Evolutionary conservation across 2,329 filamentous ascomycete genomes (phyloP).

Genomic region (Pseudogymnoascus sp.): DNA sequence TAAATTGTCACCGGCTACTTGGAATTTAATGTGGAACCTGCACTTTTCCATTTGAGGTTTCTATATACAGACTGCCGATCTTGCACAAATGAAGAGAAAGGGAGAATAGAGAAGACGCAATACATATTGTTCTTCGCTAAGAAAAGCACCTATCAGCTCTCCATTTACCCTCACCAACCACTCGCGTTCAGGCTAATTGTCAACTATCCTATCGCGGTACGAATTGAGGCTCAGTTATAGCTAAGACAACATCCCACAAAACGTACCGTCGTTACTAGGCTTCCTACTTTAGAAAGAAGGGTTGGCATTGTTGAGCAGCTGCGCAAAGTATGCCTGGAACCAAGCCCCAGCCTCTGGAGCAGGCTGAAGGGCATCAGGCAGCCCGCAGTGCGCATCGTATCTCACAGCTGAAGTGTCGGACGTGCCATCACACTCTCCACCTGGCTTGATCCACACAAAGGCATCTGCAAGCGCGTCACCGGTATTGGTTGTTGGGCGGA

Average conservation of each 20-base stretch:
- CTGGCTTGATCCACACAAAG: conserved; percentile 65
- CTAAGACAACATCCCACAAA: background rate
- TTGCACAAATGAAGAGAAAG: background rate
- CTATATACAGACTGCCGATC: conserved; percentile 1
- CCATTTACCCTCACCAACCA: background rate
- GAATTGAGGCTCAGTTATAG: background rate
- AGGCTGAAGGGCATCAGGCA: conserved; percentile 46
- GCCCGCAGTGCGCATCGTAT: conserved; percentile 45
- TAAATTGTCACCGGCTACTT: background rate
- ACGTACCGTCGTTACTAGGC: background rate
- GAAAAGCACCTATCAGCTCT: background rate
- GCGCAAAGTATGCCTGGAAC: conserved; percentile 52
- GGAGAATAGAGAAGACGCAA: background rate
- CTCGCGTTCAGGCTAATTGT: background rate
- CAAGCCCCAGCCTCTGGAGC: conserved; percentile 63
- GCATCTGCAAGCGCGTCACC: conserved; percentile 52
- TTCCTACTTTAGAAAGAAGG: conserved; percentile 37
- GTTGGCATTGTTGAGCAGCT: conserved; percentile 47
- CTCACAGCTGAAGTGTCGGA: conserved; percentile 34
- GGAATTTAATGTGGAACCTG: background rate
- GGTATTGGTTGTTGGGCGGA: conserved; percentile 55
- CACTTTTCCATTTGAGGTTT: background rate
- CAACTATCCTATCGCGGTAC: background rate
- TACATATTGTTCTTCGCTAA: background rate
- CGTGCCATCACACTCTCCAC: conserved; percentile 40